A percentile compares a stretch with the other conserved stretches of the same genome.
phyloP scores from a whole-genome alignment of 352 stramenopile species.

The Pythium apleroticum region DNA sequence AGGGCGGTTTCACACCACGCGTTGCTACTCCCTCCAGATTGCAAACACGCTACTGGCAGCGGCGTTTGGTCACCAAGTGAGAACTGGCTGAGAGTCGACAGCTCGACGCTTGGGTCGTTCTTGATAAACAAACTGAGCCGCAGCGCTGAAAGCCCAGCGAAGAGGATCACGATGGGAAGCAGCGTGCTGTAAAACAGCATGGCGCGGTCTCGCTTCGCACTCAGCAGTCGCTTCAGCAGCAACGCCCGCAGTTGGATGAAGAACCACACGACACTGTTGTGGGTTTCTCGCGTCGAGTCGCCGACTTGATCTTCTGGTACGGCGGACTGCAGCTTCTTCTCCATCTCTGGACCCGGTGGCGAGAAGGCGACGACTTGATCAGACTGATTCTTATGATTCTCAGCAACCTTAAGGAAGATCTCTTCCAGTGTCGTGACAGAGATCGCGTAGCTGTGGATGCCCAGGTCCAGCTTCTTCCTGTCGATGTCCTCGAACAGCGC shows the following conservation, averaged over 20 bases:
- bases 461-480: slow-evolving; percentile 27
- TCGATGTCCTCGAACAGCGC: slow-evolving; percentile 79
- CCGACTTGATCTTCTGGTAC: not conserved
- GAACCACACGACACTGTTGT: slow-evolving; percentile 27
- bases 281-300: not conserved
- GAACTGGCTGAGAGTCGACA: slow-evolving; percentile 38
- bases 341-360: not conserved
- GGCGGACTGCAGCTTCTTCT: slow-evolving; percentile 2
- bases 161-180: slow-evolving; percentile 66
- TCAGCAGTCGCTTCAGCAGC: slow-evolving; percentile 53
- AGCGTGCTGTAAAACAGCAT: slow-evolving; percentile 78
- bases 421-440: slow-evolving; percentile 88
- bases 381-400: slow-evolving; percentile 14
- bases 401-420: slow-evolving; percentile 89
- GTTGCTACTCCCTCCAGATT: slow-evolving; percentile 3
- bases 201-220: slow-evolving; percentile 55
- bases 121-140: slow-evolving; percentile 47
- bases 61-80: slow-evolving; percentile 32
- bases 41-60: slow-evolving; percentile 48
- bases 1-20: slow-evolving; percentile 29
- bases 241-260: slow-evolving; percentile 53
- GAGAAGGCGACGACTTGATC: not conserved
- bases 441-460: slow-evolving; percentile 65
- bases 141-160: slow-evolving; percentile 59
- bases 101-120: slow-evolving; percentile 50